Base-by-base conservation (phyloP, 2,329 filamentous ascomycete species). In the Fusarium luffae region DNA sequence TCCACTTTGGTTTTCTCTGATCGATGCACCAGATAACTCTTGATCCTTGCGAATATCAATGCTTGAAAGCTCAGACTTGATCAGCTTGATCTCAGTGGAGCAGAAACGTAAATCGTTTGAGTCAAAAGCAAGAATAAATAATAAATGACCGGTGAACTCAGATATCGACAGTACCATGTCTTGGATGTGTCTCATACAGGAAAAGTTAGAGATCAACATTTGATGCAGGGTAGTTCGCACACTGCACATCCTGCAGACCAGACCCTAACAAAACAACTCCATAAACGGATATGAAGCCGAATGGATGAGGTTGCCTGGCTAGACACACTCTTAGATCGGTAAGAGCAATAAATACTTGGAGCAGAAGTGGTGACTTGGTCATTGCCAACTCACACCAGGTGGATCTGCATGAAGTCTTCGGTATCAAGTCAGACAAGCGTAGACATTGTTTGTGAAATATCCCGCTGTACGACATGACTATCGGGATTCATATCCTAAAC, bases 191-290 rank as follows among this genome's bases (percentile, higher is more conserved):
- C 34, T 37, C 34, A 12, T 37, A 43, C 19, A 37, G 10, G 34
- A 37, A 18, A 37, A 37, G 34, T 37, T 37, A 37, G 21, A 43
- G 19, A 21, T 43, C 21, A 23, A 43, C 41, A 43, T 43, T 10
- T 57, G 50, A 44, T 70, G 55, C 46, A 68, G 68, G 68, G 67
- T 71, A 70, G 40, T 44, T 57, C 32, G 28, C 30, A 18, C 55
- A 16, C 50, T 69, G 46, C 49, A 65, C 54, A 54, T 56, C 34
- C 18, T 37, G 30, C 14, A 25, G 30, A 50, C 11, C 14, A 25
- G 30, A 50, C 11, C 44, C 21, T 27, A 25, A 25, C 23, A 7
- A 14, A 27, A 19, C 44, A 47, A 47, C 44, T 47, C n/a, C 23
- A 43, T 23, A 25, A 43, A 16, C 41, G 21, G 41, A 43, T 37